Evolutionary conservation across 2,329 filamentous ascomycete genomes (phyloP).

Genomic region (Gaeumannomyces tritici): DNA sequence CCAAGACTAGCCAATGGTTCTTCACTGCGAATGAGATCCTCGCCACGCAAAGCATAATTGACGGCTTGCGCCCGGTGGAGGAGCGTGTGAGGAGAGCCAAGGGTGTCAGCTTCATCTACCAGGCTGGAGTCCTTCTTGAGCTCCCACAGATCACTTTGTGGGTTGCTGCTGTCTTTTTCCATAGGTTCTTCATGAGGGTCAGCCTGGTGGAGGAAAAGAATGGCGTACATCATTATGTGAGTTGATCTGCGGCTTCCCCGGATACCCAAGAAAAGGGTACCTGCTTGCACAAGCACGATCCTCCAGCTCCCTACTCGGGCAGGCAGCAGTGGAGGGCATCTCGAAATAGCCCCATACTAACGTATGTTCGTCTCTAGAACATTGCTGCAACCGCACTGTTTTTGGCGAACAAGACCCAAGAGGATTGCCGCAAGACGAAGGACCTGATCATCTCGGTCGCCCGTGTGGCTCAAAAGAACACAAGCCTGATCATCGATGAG

Average conservation of each 20-base stretch:
- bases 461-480: slow-evolving; percentile 89
- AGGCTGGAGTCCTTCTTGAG: slow-evolving; percentile 86
- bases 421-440: slow-evolving; percentile 92
- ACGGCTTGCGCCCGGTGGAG: slow-evolving; percentile 67
- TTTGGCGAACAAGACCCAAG: slow-evolving; percentile 92
- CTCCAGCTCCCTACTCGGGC: no score
- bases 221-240: slow-evolving; percentile 83
- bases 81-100: slow-evolving; percentile 78
- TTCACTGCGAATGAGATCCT: slow-evolving; percentile 77
- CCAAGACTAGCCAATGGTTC: slow-evolving; percentile 62
- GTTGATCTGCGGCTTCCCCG: slow-evolving; percentile 17
- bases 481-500: slow-evolving; percentile 83
- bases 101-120: slow-evolving; percentile 92
- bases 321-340: no score
- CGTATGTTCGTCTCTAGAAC: slow-evolving; percentile 36
- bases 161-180: slow-evolving; percentile 89
- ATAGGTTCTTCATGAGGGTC: slow-evolving; percentile 88
- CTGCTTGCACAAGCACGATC: slow-evolving; percentile 5
- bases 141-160: slow-evolving; percentile 86
- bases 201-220: slow-evolving; percentile 67
- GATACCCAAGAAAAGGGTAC: background rate
- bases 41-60: slow-evolving; percentile 73
- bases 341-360: background rate
- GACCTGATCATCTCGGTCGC: slow-evolving; percentile 90
- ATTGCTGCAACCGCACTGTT: slow-evolving; percentile 89